A percentile compares a stretch with the other conserved stretches of the same genome.
phyloP scores from a whole-genome alignment of 1,284 basidiomycete genomes.

The Tilletia horrida region DNA sequence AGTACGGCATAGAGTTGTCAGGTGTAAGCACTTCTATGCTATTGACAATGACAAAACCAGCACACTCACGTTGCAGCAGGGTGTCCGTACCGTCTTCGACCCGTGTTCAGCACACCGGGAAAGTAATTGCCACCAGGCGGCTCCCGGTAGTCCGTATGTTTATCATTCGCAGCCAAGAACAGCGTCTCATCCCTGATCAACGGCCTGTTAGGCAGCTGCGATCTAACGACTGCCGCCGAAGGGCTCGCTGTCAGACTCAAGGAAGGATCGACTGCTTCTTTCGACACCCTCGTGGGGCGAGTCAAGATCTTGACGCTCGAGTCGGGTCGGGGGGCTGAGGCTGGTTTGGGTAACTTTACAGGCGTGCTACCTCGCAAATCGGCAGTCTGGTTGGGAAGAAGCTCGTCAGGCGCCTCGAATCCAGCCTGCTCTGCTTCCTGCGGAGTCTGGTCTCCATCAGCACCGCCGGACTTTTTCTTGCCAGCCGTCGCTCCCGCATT shows the following conservation, averaged over 20 bases:
- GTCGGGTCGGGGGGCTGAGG: neutral
- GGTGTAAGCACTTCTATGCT: neutral
- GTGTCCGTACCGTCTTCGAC: constrained; percentile 43
- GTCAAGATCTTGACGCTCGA: constrained; percentile 6
- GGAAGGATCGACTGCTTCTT: neutral
- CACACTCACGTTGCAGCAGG: constrained; percentile 39
- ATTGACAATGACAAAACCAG: neutral
- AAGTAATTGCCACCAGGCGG: constrained; percentile 43
- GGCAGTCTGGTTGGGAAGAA: too few species aligned
- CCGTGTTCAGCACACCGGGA: constrained; percentile 42
- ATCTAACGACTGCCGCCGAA: neutral
- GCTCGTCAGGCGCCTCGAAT: constrained; percentile 16
- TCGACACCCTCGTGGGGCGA: constrained; percentile 23
- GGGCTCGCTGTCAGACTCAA: constrained; percentile 5
- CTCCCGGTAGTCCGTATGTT: constrained; percentile 47
- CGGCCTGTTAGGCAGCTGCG: constrained; percentile 12
- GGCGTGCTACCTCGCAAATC: too few species aligned
- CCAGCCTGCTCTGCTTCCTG: constrained; percentile 3
- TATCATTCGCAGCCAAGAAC: constrained; percentile 66
- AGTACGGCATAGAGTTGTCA: neutral
- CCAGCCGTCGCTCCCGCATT: neutral
- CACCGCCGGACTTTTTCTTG: neutral
- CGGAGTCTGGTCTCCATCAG: neutral
- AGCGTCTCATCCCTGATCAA: constrained; percentile 73
- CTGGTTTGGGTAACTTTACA: neutral